Percentiles rank a stretch among this genome's conserved stretches.
Evolutionary conservation across 2,329 filamentous ascomycete genomes (phyloP).

Genomic region (Geosmithia flava): DNA sequence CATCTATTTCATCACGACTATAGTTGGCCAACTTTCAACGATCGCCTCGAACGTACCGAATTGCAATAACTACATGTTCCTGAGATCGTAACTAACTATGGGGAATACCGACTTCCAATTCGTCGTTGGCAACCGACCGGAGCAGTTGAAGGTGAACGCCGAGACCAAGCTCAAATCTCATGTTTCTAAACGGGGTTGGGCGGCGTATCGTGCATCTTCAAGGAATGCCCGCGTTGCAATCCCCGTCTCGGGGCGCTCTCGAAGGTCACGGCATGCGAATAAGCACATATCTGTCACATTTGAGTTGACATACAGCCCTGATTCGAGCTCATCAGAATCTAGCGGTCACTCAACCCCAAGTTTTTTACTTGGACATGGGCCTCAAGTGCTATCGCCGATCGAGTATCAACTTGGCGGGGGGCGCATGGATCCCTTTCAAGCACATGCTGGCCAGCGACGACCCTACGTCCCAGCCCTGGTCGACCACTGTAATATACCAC

Average conservation of each 20-base stretch:
- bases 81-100: too few relatives aligned
- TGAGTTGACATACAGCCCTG: not conserved
- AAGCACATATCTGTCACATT: not conserved
- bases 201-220: slow-evolving; percentile 1
- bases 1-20: too few relatives aligned
- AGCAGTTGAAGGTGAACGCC: slow-evolving; percentile 11
- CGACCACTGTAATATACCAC: slow-evolving; percentile 10
- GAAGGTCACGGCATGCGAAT: not conserved
- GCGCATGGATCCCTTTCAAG: slow-evolving; percentile 12
- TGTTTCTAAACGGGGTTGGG: slow-evolving; percentile 9
- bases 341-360: not conserved
- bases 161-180: slow-evolving; percentile 8
- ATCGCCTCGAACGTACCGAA: too few relatives aligned
- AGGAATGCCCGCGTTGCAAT: slow-evolving; percentile 2
- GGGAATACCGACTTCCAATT: slow-evolving; percentile 3
- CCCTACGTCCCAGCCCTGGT: slow-evolving; percentile 10
- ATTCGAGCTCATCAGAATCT: not conserved
- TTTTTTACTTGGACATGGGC: slow-evolving; percentile 1
- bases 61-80: too few relatives aligned
- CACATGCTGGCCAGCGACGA: slow-evolving; percentile 9
- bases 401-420: slow-evolving; percentile 11
- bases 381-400: not conserved
- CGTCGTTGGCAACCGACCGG: slow-evolving; percentile 9
- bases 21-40: too few relatives aligned
- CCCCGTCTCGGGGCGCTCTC: not conserved